A percentile compares a stretch with the other conserved stretches of the same genome.
Conservation (phyloP, 2,329 filamentous ascomycete species). For the Penicillium sp. region DNA sequence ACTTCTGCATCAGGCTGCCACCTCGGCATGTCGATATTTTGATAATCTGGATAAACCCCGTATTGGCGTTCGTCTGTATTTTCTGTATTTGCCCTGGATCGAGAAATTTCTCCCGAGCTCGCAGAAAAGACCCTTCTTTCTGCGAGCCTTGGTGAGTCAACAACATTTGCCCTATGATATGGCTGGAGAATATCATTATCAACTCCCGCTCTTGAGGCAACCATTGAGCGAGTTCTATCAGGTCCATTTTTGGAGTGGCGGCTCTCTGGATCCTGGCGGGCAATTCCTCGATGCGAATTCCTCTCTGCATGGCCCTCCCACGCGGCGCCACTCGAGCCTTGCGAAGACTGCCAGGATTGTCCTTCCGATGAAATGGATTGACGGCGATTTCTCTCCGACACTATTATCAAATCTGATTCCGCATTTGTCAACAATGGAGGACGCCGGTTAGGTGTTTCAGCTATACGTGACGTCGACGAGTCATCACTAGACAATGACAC, state of each 20-base stretch:
- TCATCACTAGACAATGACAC: not conserved
- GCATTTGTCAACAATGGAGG: not conserved
- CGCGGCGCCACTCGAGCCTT: not conserved
- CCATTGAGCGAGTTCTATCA: not conserved
- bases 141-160: no score
- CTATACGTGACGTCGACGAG: not conserved
- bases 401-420: not conserved
- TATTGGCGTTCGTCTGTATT: not conserved
- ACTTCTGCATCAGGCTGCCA: slow-evolving; percentile 92
- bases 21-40: slow-evolving; percentile 56
- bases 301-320: not conserved
- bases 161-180: not conserved
- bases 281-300: not conserved
- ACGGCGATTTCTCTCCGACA: not conserved
- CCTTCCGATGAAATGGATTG: not conserved
- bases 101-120: not conserved
- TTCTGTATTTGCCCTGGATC: not conserved
- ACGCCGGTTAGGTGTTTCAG: not conserved
- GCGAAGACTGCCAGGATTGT: not conserved
- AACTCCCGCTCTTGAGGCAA: not conserved
- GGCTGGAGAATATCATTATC: not conserved
- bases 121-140: not conserved
- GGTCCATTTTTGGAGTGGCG: not conserved
- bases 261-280: not conserved
- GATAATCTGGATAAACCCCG: not conserved